A percentile compares a stretch with the other conserved stretches of the same genome.
Conservation (phyloP, 305 asterid genomes). For the Fraxinus velutina region DNA sequence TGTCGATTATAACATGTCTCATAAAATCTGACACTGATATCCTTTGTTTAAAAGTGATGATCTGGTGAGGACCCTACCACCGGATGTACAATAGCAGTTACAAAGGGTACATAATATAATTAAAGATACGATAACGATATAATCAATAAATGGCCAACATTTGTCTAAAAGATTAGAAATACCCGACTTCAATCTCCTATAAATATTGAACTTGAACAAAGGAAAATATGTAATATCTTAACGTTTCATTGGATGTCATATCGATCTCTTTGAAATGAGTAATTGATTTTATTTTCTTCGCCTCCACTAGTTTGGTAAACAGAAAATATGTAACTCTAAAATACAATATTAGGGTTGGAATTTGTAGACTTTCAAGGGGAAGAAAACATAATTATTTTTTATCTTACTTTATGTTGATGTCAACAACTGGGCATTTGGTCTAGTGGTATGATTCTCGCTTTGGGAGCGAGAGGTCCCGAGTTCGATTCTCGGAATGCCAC, state of each 20-base stretch:
- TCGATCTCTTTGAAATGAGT: no score
- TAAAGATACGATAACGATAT: not conserved
- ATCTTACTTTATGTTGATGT: no score
- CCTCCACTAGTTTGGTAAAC: not conserved
- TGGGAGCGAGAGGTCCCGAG: conserved; percentile 99
- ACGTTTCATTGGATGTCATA: no score
- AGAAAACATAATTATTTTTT: no score
- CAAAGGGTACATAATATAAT: not conserved
- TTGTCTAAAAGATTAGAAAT: no score
- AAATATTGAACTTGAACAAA: no score
- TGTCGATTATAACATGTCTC: not conserved
- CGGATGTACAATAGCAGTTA: not conserved
- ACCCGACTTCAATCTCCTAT: no score
- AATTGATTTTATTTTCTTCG: not conserved
- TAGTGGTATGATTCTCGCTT: conserved; percentile 99
- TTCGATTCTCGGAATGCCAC: conserved; percentile 99
- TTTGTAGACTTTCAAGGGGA: not conserved
- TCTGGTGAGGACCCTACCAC: no score
- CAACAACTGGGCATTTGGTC: conserved; percentile 66
- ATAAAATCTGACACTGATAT: not conserved
- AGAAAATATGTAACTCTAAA: not conserved
- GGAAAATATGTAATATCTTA: no score
- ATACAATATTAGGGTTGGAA: not conserved
- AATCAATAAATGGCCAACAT: no score
- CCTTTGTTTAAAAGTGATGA: no score